Conservation (phyloP, 305 asterid genomes). For the Andrographis paniculata region DNA sequence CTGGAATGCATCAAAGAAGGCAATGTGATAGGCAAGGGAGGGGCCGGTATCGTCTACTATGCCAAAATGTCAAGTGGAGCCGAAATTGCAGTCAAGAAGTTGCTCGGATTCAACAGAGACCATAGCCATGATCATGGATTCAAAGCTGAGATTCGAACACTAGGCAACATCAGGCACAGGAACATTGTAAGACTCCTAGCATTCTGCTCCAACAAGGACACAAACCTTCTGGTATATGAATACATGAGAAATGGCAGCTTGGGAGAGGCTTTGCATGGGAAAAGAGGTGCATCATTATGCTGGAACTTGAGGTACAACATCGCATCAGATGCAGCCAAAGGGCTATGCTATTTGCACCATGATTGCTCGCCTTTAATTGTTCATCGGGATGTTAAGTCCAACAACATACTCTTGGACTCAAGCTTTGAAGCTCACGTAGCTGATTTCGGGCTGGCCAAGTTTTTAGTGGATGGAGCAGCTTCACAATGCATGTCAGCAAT, state of each 20-base stretch:
- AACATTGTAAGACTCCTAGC: conserved; percentile 80
- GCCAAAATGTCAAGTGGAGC: conserved; percentile 66
- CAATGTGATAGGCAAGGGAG: conserved; percentile 86
- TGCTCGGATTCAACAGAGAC: conserved; percentile 43
- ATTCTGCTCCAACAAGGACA: conserved; percentile 77
- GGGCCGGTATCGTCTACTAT: conserved; percentile 90
- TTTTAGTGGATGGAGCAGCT: conserved; percentile 69
- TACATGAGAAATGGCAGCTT: conserved; percentile 96
- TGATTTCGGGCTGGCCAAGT: conserved; percentile 91
- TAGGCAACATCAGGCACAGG: conserved; percentile 86
- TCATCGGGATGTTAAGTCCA: conserved; percentile 92
- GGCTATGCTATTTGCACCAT: conserved; percentile 85
- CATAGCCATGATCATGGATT: conserved; percentile 82
- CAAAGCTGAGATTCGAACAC: conserved; percentile 74
- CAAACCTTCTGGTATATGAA: conserved; percentile 84
- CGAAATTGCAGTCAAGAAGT: conserved; percentile 87
- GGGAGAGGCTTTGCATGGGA: conserved; percentile 87
- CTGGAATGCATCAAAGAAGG: conserved; percentile 93
- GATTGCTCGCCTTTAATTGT: conserved; percentile 91
- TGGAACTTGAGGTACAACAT: conserved; percentile 85
- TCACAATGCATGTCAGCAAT: conserved; percentile 96
- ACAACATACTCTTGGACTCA: conserved; percentile 70
- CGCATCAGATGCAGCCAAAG: conserved; percentile 76
- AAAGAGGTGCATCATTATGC: conserved; percentile 62
- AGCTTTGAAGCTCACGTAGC: conserved; percentile 92